A percentile compares a stretch with the other conserved stretches of the same genome.
phyloP scores from a whole-genome alignment of 2,329 filamentous ascomycete species.

The Fusarium bulbicola region DNA sequence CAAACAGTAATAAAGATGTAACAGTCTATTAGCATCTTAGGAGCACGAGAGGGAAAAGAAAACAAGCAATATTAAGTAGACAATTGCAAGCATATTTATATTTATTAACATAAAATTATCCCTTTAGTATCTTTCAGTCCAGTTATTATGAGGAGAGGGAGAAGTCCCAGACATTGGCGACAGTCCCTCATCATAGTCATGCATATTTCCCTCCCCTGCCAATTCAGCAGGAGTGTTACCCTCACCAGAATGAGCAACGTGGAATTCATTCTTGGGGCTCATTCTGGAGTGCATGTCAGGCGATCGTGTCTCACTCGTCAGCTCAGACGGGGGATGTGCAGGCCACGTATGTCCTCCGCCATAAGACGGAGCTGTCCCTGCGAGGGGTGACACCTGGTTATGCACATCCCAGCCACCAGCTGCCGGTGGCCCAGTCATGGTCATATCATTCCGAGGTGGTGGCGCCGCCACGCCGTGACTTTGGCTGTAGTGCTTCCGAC shows the following conservation, averaged over 20 bases:
- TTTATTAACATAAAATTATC: too few species aligned
- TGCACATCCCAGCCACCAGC: too few species aligned
- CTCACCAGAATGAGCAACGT: not conserved
- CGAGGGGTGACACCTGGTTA: too few species aligned
- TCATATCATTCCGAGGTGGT: not conserved
- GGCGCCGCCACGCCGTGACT: slow-evolving; percentile 6
- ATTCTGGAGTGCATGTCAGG: not conserved
- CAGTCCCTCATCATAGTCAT: not conserved
- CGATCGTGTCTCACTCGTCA: not conserved
- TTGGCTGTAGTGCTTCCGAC: slow-evolving; percentile 2
- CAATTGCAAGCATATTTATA: too few species aligned
- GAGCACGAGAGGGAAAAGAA: too few species aligned
- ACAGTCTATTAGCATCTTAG: too few species aligned
- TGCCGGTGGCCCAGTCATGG: too few species aligned
- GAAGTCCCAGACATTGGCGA: not conserved
- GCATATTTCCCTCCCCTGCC: not conserved
- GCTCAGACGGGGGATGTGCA: not conserved
- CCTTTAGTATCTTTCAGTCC: too few species aligned
- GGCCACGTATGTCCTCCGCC: not conserved
- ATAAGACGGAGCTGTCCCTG: not conserved
- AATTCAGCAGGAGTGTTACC: not conserved
- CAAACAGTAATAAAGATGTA: too few species aligned
- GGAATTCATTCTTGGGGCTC: not conserved
- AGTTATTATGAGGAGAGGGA: too few species aligned
- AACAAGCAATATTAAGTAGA: too few species aligned